Conservation (phyloP, 495 filamentous ascomycete species). For the Massariosphaeria phaeospora region DNA sequence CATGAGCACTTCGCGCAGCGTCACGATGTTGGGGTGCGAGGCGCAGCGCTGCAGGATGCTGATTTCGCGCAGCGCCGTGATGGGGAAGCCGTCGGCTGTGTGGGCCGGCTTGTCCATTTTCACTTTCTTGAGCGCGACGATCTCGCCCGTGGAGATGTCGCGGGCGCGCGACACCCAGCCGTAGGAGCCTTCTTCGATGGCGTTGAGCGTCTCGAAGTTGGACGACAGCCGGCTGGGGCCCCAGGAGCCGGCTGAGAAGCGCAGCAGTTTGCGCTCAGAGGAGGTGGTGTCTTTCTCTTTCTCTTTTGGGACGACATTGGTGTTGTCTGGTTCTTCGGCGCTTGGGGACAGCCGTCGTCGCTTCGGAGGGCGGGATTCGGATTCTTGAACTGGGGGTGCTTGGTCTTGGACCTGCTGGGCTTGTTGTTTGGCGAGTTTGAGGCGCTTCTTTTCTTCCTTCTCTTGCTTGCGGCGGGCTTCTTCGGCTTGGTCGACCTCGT, state of each 20-base stretch:
- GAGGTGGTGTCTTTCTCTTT: no score
- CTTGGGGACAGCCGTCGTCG: slow-evolving; percentile 47
- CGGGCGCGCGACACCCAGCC: slow-evolving; percentile 86
- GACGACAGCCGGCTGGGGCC: slow-evolving; percentile 74
- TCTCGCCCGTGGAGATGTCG: slow-evolving; percentile 71
- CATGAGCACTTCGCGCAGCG: slow-evolving; percentile 79
- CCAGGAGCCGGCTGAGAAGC: slow-evolving; percentile 67
- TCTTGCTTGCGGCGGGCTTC: slow-evolving; percentile 72
- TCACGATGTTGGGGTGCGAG: slow-evolving; percentile 70
- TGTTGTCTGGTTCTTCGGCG: slow-evolving; percentile 7
- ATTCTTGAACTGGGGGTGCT: slow-evolving; percentile 35
- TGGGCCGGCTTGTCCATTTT: slow-evolving; percentile 96
- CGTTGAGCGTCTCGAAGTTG: slow-evolving; percentile 86
- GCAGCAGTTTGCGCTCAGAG: slow-evolving; percentile 51
- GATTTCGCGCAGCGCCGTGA: slow-evolving; percentile 90
- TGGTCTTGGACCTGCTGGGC: slow-evolving; percentile 58
- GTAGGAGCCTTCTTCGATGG: slow-evolving; percentile 96
- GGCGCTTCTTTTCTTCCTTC: slow-evolving; percentile 82
- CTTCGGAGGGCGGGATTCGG: slow-evolving; percentile 49
- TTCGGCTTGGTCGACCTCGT: slow-evolving; percentile 64
- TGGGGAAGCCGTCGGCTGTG: slow-evolving; percentile 77
- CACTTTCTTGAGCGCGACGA: slow-evolving; percentile 90
- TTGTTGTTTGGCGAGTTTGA: slow-evolving; percentile 80
- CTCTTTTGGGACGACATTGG: background rate
- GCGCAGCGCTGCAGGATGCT: slow-evolving; percentile 60